Conservation (phyloP, 2,329 filamentous ascomycete species). For the Pseudopyricularia cyperi region DNA sequence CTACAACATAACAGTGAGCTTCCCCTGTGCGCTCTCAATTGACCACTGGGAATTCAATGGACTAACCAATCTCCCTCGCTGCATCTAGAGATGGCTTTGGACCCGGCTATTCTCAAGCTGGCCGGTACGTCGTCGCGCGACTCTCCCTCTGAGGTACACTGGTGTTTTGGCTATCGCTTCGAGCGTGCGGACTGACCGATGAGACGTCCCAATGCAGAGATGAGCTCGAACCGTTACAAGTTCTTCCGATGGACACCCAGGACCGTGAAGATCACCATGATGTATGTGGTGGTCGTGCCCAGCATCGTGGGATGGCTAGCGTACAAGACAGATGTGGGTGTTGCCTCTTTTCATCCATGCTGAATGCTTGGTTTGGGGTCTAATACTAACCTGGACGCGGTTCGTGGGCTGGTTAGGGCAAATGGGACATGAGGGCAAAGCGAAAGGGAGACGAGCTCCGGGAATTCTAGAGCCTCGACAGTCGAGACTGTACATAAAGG, state of each 20-base stretch:
- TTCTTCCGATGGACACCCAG: constrained; percentile 90
- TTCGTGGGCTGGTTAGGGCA: constrained; percentile 49
- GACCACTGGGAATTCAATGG: constrained; percentile 10
- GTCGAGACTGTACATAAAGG: constrained; percentile 26
- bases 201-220: constrained; percentile 38
- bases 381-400: not conserved
- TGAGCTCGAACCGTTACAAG: constrained; percentile 75
- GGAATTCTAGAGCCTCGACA: constrained; percentile 48
- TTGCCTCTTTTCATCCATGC: not conserved
- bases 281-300: constrained; percentile 65
- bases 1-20: constrained; percentile 28
- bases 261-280: constrained; percentile 67
- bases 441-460: constrained; percentile 70
- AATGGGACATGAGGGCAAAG: constrained; percentile 77
- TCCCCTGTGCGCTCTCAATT: constrained; percentile 2
- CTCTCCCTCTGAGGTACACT: not conserved
- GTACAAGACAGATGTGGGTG: constrained; percentile 75
- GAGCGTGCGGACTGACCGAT: not conserved
- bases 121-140: constrained; percentile 22
- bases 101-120: constrained; percentile 33
- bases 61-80: constrained; percentile 7
- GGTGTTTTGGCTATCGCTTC: not conserved
- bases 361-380: not conserved
- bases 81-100: constrained; percentile 27
- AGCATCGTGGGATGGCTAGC: constrained; percentile 55